Percentiles rank a stretch among this genome's conserved stretches.
Conservation (phyloP, 2,329 filamentous ascomycete genomes). For the Venturia oleaginea region DNA sequence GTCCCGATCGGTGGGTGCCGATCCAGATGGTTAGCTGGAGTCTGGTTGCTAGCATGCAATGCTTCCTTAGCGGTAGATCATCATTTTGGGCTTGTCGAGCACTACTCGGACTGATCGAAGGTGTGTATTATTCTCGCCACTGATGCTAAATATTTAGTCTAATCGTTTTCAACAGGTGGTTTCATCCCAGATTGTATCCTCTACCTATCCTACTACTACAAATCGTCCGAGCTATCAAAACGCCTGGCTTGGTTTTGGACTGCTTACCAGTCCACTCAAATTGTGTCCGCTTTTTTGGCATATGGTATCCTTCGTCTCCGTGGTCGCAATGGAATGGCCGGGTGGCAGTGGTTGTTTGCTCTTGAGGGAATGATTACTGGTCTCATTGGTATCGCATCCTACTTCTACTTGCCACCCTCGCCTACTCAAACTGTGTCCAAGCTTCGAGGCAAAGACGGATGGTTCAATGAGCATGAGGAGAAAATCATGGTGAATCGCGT, state of each 20-base stretch:
- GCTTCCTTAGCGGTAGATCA: slow-evolving; percentile 19
- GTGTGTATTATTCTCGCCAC: not conserved
- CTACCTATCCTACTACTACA: slow-evolving; percentile 65
- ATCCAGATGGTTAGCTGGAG: slow-evolving; percentile 25
- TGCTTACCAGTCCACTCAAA: slow-evolving; percentile 21
- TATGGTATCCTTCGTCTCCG: slow-evolving; percentile 24
- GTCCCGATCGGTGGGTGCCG: slow-evolving; percentile 21
- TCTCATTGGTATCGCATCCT: slow-evolving; percentile 22
- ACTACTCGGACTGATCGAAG: slow-evolving; percentile 20
- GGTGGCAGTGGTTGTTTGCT: slow-evolving; percentile 23
- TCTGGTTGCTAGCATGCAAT: slow-evolving; percentile 20
- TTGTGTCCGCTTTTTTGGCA: slow-evolving; percentile 24
- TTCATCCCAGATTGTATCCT: slow-evolving; percentile 49
- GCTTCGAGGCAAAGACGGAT: slow-evolving; percentile 53
- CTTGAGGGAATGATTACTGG: slow-evolving; percentile 25
- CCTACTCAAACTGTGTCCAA: slow-evolving; percentile 55
- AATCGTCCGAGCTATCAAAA: slow-evolving; percentile 52
- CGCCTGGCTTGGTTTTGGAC: slow-evolving; percentile 58
- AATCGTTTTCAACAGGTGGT: slow-evolving; percentile 6
- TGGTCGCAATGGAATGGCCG: slow-evolving; percentile 18
- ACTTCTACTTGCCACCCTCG: slow-evolving; percentile 27
- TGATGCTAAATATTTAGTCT: not conserved
- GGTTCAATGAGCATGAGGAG: slow-evolving; percentile 60
- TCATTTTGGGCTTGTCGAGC: slow-evolving; percentile 19
- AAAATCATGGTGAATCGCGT: slow-evolving; percentile 61